Evolutionary conservation across 2,329 filamentous ascomycete species (phyloP).

Genomic region (Nannizziopsis barbatae): DNA sequence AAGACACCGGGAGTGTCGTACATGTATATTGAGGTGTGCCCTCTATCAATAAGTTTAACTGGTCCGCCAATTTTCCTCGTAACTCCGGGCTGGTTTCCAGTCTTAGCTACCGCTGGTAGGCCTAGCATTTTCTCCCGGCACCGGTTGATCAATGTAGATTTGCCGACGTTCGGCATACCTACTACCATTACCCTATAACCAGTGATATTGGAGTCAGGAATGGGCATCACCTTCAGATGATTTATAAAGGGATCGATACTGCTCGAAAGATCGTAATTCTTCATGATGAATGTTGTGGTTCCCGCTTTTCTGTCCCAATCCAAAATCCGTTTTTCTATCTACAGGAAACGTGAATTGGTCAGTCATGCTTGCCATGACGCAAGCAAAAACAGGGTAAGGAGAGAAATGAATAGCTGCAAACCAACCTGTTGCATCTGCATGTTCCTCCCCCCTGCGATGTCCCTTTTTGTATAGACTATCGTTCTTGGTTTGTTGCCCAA

Average conservation of each 20-base stretch:
- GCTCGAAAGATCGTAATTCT: slow-evolving; percentile 21
- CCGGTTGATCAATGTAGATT: slow-evolving; percentile 85
- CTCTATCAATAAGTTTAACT: slow-evolving; percentile 63
- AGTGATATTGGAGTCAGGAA: slow-evolving; percentile 40
- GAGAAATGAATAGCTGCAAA: background rate
- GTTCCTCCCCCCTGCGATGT: slow-evolving; percentile 49
- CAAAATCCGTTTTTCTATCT: slow-evolving; percentile 27
- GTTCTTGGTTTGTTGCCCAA: slow-evolving; percentile 63
- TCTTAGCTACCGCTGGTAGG: slow-evolving; percentile 49
- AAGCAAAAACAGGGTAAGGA: background rate
- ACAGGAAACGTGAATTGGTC: slow-evolving; percentile 1
- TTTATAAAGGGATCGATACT: slow-evolving; percentile 26
- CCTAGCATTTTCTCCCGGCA: slow-evolving; percentile 48
- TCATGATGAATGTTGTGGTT: slow-evolving; percentile 27
- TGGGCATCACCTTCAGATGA: slow-evolving; percentile 19
- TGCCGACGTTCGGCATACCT: slow-evolving; percentile 96
- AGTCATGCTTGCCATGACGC: background rate
- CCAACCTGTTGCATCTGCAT: slow-evolving; percentile 35
- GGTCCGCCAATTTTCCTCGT: slow-evolving; percentile 74
- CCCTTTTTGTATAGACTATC: slow-evolving; percentile 83
- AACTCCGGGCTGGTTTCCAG: slow-evolving; percentile 77
- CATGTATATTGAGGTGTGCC: slow-evolving; percentile 56
- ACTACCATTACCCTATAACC: slow-evolving; percentile 80
- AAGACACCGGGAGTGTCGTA: slow-evolving; percentile 93
- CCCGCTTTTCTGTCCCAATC: slow-evolving; percentile 24